Conservation (phyloP, 306 rosid species). For the Gleditsia sinensis region DNA sequence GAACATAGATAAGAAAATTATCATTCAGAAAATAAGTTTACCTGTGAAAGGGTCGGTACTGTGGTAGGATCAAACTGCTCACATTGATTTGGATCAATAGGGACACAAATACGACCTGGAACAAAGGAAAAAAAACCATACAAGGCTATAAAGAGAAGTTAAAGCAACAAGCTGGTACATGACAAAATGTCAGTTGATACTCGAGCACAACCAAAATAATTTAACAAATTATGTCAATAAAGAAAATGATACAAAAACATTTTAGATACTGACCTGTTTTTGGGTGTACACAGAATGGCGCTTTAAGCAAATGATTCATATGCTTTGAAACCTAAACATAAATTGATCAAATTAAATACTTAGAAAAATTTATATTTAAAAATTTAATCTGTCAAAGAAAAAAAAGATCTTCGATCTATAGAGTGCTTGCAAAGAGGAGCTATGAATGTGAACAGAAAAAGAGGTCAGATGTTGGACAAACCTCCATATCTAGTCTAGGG, state of each 20-base stretch:
- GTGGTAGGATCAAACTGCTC: constrained; percentile 72
- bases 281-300: constrained; percentile 81
- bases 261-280: constrained; percentile 54
- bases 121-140: neutral
- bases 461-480: constrained; percentile 23
- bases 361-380: neutral
- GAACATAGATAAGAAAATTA: constrained; percentile 7
- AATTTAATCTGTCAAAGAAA: neutral
- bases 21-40: constrained; percentile 26
- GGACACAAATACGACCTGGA: constrained; percentile 66
- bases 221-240: neutral
- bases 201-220: neutral
- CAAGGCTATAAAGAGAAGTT: constrained; percentile 14
- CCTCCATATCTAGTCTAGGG: constrained; percentile 97
- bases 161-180: neutral
- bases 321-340: constrained; percentile 64
- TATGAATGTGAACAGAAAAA: constrained; percentile 5
- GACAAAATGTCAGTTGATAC: neutral
- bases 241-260: neutral
- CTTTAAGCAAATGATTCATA: constrained; percentile 79
- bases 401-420: neutral
- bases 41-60: constrained; percentile 68
- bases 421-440: neutral
- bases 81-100: constrained; percentile 63
- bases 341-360: neutral